Conservation (phyloP, 768 basidiomycete species). For the Roridomyces roridus region DNA sequence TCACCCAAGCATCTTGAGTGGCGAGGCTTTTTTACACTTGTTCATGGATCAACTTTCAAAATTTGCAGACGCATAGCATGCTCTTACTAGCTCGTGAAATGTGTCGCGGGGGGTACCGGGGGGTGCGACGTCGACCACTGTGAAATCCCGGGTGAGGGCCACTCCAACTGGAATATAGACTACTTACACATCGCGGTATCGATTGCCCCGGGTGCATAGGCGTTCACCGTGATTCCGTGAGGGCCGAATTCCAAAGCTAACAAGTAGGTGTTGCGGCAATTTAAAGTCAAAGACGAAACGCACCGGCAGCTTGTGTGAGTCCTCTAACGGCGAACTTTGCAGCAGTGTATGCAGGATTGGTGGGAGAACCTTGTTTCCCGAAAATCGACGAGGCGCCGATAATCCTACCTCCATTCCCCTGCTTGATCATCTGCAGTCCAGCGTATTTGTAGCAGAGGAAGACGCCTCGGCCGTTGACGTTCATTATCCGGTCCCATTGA, state of each 20-base stretch:
- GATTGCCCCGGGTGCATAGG: slow-evolving; percentile 16
- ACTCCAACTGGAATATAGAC: no score
- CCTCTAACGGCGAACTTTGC: slow-evolving; percentile 35
- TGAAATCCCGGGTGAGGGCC: no score
- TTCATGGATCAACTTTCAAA: no score
- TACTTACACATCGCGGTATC: slow-evolving; percentile 6
- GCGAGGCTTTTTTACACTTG: no score
- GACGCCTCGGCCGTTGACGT: slow-evolving; percentile 37
- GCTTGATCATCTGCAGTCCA: slow-evolving; percentile 43
- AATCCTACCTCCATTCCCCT: slow-evolving; percentile 44
- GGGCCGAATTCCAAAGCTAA: slow-evolving; percentile 10
- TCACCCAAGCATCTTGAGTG: no score
- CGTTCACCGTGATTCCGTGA: slow-evolving; percentile 16
- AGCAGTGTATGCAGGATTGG: slow-evolving; percentile 30
- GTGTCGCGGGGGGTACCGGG: no score
- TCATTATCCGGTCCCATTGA: slow-evolving; percentile 32
- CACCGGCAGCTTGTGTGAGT: slow-evolving; percentile 17
- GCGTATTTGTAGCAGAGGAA: slow-evolving; percentile 50
- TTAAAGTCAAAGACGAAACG: neutral
- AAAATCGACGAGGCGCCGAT: slow-evolving; percentile 35
- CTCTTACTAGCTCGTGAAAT: no score
- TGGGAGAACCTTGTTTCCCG: slow-evolving; percentile 24
- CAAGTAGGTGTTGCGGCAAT: neutral
- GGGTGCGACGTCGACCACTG: no score
- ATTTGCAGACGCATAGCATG: no score